These are phyloP conservation scores for Fusarium globosum DNA, from an alignment of 2,329 filamentous ascomycete genomes.

Conservation along the genomic window DNA sequence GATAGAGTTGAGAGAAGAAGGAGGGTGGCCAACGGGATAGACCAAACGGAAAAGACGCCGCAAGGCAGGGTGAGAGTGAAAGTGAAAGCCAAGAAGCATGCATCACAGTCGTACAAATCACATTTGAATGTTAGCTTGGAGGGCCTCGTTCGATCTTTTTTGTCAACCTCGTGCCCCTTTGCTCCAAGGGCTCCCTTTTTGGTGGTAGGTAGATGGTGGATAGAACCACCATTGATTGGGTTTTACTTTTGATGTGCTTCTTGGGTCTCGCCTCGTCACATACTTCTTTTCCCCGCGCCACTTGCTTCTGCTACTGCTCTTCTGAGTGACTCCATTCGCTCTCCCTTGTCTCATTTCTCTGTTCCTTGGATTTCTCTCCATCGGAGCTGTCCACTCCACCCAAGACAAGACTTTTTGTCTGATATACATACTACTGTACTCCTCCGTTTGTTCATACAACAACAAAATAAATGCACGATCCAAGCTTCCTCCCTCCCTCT, in stretches of 20 bases:
- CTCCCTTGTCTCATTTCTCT: constrained; percentile 35
- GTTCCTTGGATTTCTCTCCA: constrained; percentile 20
- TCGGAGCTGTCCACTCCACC: constrained; percentile 14
- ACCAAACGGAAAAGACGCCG: constrained; percentile 38
- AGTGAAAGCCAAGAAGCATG: constrained; percentile 18
- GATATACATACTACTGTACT: not conserved
- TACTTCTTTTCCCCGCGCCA: constrained; percentile 28
- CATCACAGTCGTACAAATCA: constrained; percentile 10
- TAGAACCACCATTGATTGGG: not conserved
- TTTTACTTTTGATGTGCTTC: constrained; percentile 35
- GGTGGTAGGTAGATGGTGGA: constrained; percentile 1
- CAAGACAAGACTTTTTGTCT: constrained; percentile 4
- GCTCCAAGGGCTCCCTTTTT: not conserved
- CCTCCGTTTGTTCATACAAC: constrained; percentile 8
- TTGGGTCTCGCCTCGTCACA: constrained; percentile 18
- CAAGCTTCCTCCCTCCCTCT: constrained; percentile 7
- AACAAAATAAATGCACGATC: constrained; percentile 4
- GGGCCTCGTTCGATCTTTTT: constrained; percentile 31
- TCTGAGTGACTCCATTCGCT: not conserved
- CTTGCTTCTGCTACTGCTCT: constrained; percentile 27
- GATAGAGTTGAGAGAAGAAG: constrained; percentile 16
- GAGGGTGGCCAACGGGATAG: constrained; percentile 13
- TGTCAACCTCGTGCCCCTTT: constrained; percentile 12
- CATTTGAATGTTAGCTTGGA: constrained; percentile 5
- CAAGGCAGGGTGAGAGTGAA: not conserved